Evolutionary conservation across 2,329 filamentous ascomycete species (phyloP), one percentile per base, ranked within the genome.

Genomic region (Fusarium subglutinans): DNA sequence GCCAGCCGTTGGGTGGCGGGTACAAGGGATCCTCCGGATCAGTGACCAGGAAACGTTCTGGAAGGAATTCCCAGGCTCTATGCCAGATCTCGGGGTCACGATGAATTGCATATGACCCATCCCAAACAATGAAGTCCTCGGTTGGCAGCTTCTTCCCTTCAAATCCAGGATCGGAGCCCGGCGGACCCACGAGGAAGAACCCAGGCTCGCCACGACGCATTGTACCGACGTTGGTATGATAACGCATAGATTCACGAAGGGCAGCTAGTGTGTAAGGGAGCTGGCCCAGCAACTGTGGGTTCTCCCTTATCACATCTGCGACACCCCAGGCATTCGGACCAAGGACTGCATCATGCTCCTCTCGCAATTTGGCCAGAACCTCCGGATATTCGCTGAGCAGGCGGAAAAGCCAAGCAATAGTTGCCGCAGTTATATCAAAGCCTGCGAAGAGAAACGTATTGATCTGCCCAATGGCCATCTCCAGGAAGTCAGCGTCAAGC

Each of bases 1-100:
- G 81, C 83, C 84, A 90, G 1, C 87, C 87, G 62, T 85, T 83
- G 6, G 66, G 50, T 18, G 69, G 66, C 6, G 66, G 62, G 6
- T 50, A 75, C 5, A 73, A 59, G 18, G 72, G 69, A 18, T 75
- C 61, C 17, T 63, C 50, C 9, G 68, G 56, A 17, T 77, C 67
- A 7, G 62, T 71, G 22, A 73, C 75, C 13, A 77, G 70, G 71
- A 72, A 74, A 9, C 73, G 63, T 28, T 73, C 72, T 4, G 72
- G 72, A 6, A 75, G 33, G 35, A 75, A 75, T 20, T 75, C 66
- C 17, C 55, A 26, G 9, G 62, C 22, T 22, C 72, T 45, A n/a
- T 73, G 62, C 73, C 72, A 75, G 28, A 66, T 28, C 10, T 75
- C 58, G 9, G 69, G 69, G 38, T 73, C 60, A 10, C n/a, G 62